A percentile compares a stretch with the other conserved stretches of the same genome.
Evolutionary conservation across 805 yeast species (phyloP).

Genomic region (Candida sithepensis): DNA sequence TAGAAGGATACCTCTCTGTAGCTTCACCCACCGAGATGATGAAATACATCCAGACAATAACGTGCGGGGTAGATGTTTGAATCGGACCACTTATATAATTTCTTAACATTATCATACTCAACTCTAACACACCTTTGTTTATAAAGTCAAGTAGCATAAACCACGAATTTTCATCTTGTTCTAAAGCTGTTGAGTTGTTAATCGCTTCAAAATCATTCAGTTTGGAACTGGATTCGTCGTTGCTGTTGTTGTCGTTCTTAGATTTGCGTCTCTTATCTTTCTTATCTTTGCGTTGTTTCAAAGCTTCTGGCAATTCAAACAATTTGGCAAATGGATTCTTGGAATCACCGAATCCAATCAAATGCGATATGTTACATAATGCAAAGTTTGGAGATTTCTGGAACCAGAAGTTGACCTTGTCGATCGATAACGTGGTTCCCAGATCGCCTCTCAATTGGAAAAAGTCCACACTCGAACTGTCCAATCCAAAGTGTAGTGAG

Average conservation of each 20-base stretch:
- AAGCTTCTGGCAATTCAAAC: conserved; percentile 67
- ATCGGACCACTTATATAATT: conserved; percentile 70
- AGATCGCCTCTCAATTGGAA: conserved; percentile 46
- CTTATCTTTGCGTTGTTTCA: conserved; percentile 67
- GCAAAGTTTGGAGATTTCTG: conserved; percentile 76
- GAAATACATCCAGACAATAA: conserved; percentile 75
- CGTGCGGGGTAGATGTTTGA: conserved; percentile 67
- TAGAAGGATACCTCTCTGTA: conserved; percentile 39
- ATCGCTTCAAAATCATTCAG: conserved; percentile 21
- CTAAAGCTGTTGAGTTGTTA: conserved; percentile 25
- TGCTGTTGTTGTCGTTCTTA: conserved; percentile 14
- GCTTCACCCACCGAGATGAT: conserved; percentile 61
- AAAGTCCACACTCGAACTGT: conserved; percentile 59
- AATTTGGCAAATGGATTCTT: conserved; percentile 72
- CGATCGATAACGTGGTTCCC: conserved; percentile 33
- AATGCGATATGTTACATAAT: conserved; percentile 67
- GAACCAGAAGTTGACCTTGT: conserved; percentile 66
- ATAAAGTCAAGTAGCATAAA: conserved; percentile 49
- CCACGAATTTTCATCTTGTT: conserved; percentile 45
- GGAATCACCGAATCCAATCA: conserved; percentile 75
- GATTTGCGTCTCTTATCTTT: conserved; percentile 60
- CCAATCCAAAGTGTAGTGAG: conserved; percentile 65
- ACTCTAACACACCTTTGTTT: conserved; percentile 62
- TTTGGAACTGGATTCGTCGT: conserved; percentile 7
- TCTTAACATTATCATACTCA: conserved; percentile 63